phyloP scores from a whole-genome alignment of 2,329 filamentous ascomycete species.

The Furcasterigmium furcatum region DNA sequence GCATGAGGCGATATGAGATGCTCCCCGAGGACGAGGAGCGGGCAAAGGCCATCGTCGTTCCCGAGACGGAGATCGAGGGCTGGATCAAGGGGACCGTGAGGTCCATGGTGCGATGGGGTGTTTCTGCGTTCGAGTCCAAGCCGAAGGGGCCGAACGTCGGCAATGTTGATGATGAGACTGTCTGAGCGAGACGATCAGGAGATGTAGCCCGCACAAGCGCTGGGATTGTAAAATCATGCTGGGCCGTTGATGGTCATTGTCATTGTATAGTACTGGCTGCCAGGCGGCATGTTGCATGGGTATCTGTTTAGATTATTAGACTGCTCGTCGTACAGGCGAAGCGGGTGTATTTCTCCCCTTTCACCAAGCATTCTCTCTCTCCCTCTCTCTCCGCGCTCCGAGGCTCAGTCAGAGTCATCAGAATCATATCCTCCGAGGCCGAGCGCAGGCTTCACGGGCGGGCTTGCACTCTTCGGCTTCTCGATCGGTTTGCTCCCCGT shows the following conservation, averaged over 20 bases:
- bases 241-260: no score
- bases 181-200: neutral
- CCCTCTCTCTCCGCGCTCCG: no score
- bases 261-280: no score
- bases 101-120: constrained; percentile 49
- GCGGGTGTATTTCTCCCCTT: no score
- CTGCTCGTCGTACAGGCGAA: no score
- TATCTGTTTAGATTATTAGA: no score
- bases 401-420: constrained; percentile 22
- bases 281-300: no score
- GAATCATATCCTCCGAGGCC: constrained; percentile 55
- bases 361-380: no score
- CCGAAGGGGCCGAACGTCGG: constrained; percentile 38
- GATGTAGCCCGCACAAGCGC: neutral
- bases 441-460: constrained; percentile 22
- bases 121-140: constrained; percentile 32
- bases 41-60: constrained; percentile 58
- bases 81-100: constrained; percentile 61
- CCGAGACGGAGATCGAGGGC: constrained; percentile 67
- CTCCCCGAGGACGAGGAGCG: constrained; percentile 65
- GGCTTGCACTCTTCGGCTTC: neutral
- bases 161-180: constrained; percentile 26
- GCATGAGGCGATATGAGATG: constrained; percentile 80
- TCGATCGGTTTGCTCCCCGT: neutral
- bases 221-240: neutral